Evolutionary conservation across 306 rosid species (phyloP).

Genomic region (Lathyrus sativus): DNA sequence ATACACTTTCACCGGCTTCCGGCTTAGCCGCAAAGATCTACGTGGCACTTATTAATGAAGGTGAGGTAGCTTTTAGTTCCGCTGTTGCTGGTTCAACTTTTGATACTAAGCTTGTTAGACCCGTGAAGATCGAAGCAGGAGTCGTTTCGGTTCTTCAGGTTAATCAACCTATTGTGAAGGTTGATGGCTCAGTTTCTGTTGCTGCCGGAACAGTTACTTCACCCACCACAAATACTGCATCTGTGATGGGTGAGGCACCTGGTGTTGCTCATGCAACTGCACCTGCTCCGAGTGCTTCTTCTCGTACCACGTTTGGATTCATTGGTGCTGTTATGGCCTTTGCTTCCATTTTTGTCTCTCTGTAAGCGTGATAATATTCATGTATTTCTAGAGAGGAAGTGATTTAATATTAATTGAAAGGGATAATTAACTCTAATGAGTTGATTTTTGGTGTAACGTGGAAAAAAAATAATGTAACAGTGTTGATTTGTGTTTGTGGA

Average conservation of each 20-base stretch:
- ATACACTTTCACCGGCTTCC: conserved; percentile 51
- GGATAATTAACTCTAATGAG: neutral
- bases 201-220: neutral
- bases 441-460: neutral
- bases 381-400: neutral
- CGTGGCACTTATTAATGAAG: conserved; percentile 37
- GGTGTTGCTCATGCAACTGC: neutral
- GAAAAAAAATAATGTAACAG: neutral
- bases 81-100: conserved; percentile 38
- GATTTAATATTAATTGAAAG: neutral
- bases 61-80: conserved; percentile 53
- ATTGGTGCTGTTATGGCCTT: conserved; percentile 38
- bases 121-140: conserved; percentile 44
- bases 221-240: neutral
- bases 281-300: conserved; percentile 16
- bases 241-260: neutral
- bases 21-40: conserved; percentile 45
- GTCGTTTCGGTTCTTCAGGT: conserved; percentile 58
- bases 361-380: conserved; percentile 1
- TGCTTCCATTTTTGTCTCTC: conserved; percentile 28
- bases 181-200: conserved; percentile 31
- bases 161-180: conserved; percentile 33
- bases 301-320: conserved; percentile 20
- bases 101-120: conserved; percentile 37
- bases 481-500: neutral